These are phyloP conservation scores for Saccharomycopsis schoenii DNA, from an alignment of 805 yeast species.

Conservation along the genomic window DNA sequence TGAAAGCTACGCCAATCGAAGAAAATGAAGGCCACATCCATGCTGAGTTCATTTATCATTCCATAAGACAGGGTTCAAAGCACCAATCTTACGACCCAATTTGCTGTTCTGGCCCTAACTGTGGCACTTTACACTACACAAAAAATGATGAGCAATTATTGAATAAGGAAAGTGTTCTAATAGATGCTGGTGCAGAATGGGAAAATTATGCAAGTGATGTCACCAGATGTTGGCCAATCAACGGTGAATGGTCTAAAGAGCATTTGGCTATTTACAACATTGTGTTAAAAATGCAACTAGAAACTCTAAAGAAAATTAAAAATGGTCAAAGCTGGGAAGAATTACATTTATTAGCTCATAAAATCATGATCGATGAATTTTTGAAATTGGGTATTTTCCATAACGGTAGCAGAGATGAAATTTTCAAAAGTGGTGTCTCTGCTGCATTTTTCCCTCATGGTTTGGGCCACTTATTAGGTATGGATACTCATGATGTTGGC, in stretches of 20 bases:
- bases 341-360: constrained; percentile 72
- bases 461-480: constrained; percentile 83
- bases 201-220: constrained; percentile 86
- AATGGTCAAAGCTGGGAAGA: constrained; percentile 87
- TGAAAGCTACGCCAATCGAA: constrained; percentile 88
- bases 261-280: constrained; percentile 72
- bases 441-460: constrained; percentile 92
- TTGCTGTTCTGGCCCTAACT: constrained; percentile 86
- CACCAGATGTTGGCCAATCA: constrained; percentile 88
- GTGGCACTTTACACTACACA: constrained; percentile 85
- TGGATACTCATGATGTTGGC: constrained; percentile 95
- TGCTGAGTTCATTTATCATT: constrained; percentile 91
- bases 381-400: constrained; percentile 68
- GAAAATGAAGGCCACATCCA: constrained; percentile 83
- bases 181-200: constrained; percentile 99
- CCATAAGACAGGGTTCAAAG: constrained; percentile 89
- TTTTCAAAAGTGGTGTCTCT: constrained; percentile 59
- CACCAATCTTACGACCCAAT: constrained; percentile 87
- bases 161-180: constrained; percentile 56
- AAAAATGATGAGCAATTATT: constrained; percentile 61
- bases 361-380: constrained; percentile 61
- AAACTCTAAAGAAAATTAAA: constrained; percentile 58
- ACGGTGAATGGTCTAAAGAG: constrained; percentile 83
- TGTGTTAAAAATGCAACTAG: constrained; percentile 74
- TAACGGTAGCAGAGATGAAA: constrained; percentile 49